Base-by-base conservation (phyloP, 768 basidiomycete species). In the Pleurotus djamor region DNA sequence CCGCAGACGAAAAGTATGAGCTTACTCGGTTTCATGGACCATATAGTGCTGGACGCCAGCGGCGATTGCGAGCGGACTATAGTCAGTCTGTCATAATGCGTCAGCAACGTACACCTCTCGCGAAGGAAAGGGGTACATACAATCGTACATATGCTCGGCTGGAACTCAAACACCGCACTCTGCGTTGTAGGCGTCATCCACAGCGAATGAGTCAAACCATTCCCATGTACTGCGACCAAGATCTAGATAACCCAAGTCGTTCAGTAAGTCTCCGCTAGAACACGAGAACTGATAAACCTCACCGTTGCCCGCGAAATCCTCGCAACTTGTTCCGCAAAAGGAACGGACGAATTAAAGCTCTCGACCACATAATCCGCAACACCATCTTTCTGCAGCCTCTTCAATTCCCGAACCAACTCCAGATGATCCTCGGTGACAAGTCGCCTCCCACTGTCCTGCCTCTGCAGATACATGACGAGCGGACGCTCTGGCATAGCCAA, bases 101-200 rank as follows among this genome's bases (percentile, higher is more conserved):
- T n/a, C n/a, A 14, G 21, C 21, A 38, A 36, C 9, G 37, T 7
- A 5, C 35, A 16, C 9, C 34, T 5, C 9, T n/a, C 28, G 13
- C 10, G n/a, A 14, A 12, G n/a, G 14, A 4, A 16, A 14, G 45
- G 16, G 37, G 33, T 7, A 13, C 51, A 7, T 36, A 52, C 51
- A n/a, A 52, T 28, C 4, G 51, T 52, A 36, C 51, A 52, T n/a
- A 36, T 35, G 3, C 51, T 12, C 5, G 51, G 51, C 32, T 52
- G 51, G 34, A 52, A 52, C 37, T 52, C 51, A n/a, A 52, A 52
- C 12, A 52, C 51, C 5, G 51, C 51, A 13, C 51, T 52, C 37
- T 32, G n/a, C 28, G 51, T 13, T n/a, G 51, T 52, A 12, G 51
- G 51, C 4, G 51, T 52, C 51, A 52, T 52, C 51, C 51, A 52